Evolutionary conservation across 495 filamentous ascomycete genomes (phyloP).

Genomic region (Penicillium cataractarum): DNA sequence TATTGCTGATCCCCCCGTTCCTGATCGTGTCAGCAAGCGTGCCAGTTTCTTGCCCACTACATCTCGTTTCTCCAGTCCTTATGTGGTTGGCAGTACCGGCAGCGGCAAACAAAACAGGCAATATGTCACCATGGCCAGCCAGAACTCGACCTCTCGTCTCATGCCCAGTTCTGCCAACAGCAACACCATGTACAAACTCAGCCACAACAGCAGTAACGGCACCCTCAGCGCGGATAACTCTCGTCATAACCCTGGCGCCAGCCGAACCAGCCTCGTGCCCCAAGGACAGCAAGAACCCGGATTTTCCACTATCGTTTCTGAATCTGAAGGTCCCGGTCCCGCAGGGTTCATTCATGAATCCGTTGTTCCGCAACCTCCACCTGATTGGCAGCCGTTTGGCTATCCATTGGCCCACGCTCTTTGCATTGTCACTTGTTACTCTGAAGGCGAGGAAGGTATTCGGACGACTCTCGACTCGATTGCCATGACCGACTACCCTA

Average conservation of each 20-base stretch:
- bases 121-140: constrained; percentile 95
- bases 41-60: constrained; percentile 80
- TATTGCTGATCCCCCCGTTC: constrained; percentile 67
- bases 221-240: constrained; percentile 51
- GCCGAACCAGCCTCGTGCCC: constrained; percentile 56
- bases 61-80: constrained; percentile 93
- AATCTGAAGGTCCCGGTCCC: constrained; percentile 76
- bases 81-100: constrained; percentile 65
- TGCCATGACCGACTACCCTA: constrained; percentile 97
- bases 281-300: constrained; percentile 42
- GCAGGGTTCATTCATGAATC: constrained; percentile 93
- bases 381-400: constrained; percentile 95
- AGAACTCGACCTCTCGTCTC: constrained; percentile 76
- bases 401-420: constrained; percentile 92
- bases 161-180: constrained; percentile 58
- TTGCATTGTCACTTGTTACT: constrained; percentile 96
- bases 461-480: constrained; percentile 95
- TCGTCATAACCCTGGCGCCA: constrained; percentile 45
- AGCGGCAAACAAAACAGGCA: constrained; percentile 52
- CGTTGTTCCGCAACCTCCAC: constrained; percentile 96
- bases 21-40: constrained; percentile 76
- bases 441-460: constrained; percentile 90
- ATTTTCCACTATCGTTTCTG: constrained; percentile 59
- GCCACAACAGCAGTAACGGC: constrained; percentile 68
- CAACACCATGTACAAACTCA: constrained; percentile 68